Conservation (phyloP, 1,284 basidiomycete species). For the Phenoliferia sp. region DNA sequence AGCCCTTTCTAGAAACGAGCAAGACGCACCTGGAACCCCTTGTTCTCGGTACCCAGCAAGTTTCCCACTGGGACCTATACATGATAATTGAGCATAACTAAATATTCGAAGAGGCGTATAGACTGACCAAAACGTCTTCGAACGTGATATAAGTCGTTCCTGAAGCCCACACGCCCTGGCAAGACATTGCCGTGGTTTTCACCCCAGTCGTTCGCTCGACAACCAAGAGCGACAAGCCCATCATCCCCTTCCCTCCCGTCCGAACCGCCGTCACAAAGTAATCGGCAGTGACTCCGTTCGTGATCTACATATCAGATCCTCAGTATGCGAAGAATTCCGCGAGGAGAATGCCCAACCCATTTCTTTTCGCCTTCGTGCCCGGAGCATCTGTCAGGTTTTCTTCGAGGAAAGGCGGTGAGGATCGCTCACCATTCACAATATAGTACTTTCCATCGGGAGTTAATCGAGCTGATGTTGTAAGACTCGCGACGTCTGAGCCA, state of each 20-base stretch:
- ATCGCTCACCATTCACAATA: conserved; percentile 40
- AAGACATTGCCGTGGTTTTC: conserved; percentile 39
- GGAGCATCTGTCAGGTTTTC: not conserved
- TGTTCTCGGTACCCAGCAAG: conserved; percentile 39
- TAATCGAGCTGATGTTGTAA: conserved; percentile 34
- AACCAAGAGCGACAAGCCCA: conserved; percentile 41
- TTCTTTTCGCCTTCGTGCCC: conserved; percentile 34
- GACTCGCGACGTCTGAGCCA: conserved; percentile 42
- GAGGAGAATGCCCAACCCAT: no score
- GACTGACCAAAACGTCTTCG: conserved; percentile 34
- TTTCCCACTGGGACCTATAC: conserved; percentile 41
- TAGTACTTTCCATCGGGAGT: conserved; percentile 41
- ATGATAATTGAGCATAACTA: conserved; percentile 1
- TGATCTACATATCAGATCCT: no score
- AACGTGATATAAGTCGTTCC: conserved; percentile 43
- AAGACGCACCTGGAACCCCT: conserved; percentile 25
- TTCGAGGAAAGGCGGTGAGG: not conserved
- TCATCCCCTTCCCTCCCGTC: conserved; percentile 43
- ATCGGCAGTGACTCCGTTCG: conserved; percentile 36
- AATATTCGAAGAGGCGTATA: not conserved
- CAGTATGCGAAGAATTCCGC: no score
- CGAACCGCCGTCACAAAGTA: conserved; percentile 41
- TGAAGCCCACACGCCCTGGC: conserved; percentile 37
- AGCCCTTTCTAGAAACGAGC: not conserved
- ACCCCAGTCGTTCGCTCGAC: conserved; percentile 37